Base-by-base conservation (phyloP, 345 rosid species). In the Raphanus raphanistrum region DNA sequence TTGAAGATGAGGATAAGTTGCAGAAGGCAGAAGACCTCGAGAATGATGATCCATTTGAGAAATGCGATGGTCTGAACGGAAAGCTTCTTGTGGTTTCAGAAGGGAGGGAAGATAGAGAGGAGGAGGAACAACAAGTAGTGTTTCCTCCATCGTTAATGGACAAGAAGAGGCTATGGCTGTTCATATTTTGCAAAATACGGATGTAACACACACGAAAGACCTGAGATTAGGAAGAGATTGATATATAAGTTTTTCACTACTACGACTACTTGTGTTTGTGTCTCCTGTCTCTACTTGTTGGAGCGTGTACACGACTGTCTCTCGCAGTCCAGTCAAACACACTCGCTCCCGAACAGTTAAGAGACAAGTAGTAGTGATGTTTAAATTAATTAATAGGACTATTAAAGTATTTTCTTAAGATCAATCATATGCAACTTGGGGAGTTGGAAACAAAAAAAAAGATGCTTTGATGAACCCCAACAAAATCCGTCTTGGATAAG, bases 1-100 rank as follows among this genome's bases (percentile, higher is more conserved):
- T 82, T 16, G 90, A 88, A n/a, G 98, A 91, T 16, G 98, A 91
- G 62, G 98, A 93, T 55, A 75, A 74, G 82, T 88, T 91, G 65
- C 98, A 93, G 84, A 91, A 93, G n/a, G 83, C 80, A 15, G 98
- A 91, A 69, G 96, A 87, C 10, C 90, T 82, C 25, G 94, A 89
- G 69, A 84, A 90, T 27, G 88, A 62, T 57, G 88, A 62, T 57
- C 84, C 76, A 76, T 70, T 54, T 89, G 77, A 68, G 87, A 48
- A 82, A n/a, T 86, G 87, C 60, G 82, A 69, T 52, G 31, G 65
- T 63, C 78, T 82, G 48, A 84, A 75, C 6, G 12, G 52, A 48
- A 13, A 13, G 17, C 7, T 12, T 4, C 17, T 48, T 13, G 52
- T 67, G 52, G 52, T 77, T 74, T 58, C 83, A 77, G 50, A 80